Conservation (phyloP, 352 stramenopile species). For the Poterioochromonas sp. region DNA sequence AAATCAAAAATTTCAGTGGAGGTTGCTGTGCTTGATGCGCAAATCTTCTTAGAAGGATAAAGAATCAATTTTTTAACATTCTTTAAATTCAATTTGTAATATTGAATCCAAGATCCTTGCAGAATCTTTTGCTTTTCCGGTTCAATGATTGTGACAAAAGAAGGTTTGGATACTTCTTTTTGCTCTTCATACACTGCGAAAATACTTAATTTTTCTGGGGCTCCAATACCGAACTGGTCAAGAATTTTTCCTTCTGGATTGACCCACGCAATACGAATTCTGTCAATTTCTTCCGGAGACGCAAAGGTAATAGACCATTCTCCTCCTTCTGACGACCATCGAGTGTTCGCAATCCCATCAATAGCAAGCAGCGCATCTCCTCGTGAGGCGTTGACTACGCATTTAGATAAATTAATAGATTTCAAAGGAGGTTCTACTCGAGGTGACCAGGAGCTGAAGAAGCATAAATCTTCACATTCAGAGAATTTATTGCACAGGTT, state of each 20-base stretch:
- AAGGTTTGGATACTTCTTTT: neutral
- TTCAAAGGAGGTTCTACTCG: neutral
- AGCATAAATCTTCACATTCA: too few species aligned
- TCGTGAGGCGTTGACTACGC: neutral
- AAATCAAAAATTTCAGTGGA: constrained; percentile 8
- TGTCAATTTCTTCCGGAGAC: neutral
- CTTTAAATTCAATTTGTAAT: neutral
- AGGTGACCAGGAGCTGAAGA: too few species aligned
- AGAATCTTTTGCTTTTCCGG: neutral
- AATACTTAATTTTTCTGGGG: neutral
- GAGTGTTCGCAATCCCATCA: neutral
- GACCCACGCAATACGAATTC: neutral
- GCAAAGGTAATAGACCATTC: neutral
- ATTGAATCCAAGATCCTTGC: constrained; percentile 17
- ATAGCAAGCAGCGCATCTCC: neutral
- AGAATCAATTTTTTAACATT: neutral
- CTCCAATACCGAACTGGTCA: neutral
- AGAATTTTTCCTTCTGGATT: neutral
- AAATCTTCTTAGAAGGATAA: too few species aligned
- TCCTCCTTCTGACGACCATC: neutral
- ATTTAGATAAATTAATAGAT: neutral
- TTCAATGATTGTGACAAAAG: neutral
- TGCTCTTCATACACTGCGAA: neutral
- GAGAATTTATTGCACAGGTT: too few species aligned
- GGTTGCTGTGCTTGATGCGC: too few species aligned